A percentile compares a stretch with the other conserved stretches of the same genome.
Conservation (phyloP, 2,329 filamentous ascomycete genomes). For the Fulvia fulva region DNA sequence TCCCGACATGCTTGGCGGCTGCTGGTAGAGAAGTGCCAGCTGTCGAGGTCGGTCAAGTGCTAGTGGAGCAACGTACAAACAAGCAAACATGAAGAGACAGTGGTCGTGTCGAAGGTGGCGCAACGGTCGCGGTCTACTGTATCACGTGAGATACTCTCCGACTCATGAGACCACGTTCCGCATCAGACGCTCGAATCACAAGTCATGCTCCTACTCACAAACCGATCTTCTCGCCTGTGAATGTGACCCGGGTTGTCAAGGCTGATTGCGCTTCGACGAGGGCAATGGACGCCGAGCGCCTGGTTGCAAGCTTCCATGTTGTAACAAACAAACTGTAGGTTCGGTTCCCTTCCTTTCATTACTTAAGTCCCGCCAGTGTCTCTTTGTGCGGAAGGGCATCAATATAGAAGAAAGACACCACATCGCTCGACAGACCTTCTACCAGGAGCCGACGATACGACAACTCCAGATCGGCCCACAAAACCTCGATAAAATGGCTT, state of each 20-base stretch:
- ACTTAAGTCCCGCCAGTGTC: neutral
- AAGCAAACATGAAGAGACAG: too few relatives aligned
- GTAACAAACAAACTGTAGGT: neutral
- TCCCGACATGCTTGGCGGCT: too few relatives aligned
- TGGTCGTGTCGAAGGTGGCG: too few relatives aligned
- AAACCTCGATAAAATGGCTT: neutral
- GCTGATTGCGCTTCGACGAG: neutral
- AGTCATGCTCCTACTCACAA: neutral
- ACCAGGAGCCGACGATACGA: neutral
- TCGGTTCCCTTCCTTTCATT: neutral
- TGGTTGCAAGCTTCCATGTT: neutral
- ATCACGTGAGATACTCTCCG: too few relatives aligned
- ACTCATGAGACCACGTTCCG: too few relatives aligned
- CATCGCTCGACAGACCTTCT: neutral
- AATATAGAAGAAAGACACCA: neutral
- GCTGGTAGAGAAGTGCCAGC: too few relatives aligned
- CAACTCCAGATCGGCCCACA: neutral
- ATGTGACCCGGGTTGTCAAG: neutral
- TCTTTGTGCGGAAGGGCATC: neutral
- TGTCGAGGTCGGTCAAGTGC: too few relatives aligned
- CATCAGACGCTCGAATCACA: neutral
- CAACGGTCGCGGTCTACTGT: too few relatives aligned
- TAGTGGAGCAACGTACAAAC: too few relatives aligned
- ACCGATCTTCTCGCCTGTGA: neutral
- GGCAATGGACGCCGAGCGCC: neutral